Percentiles rank a stretch among this genome's conserved stretches.
Evolutionary conservation across 2,329 filamentous ascomycete species (phyloP).

Genomic region (Zymoseptoria crescenta): DNA sequence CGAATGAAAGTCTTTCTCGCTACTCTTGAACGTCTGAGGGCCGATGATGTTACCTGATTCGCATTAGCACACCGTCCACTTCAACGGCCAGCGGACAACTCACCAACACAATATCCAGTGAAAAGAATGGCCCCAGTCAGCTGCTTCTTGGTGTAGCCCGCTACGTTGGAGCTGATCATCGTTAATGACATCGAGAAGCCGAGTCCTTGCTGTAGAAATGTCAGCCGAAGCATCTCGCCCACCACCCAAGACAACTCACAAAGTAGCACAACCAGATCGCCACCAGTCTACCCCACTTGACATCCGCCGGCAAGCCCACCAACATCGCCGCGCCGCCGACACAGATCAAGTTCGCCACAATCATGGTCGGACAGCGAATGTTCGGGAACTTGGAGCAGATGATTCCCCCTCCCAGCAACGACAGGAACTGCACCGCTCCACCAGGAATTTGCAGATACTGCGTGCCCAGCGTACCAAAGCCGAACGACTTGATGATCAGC

Average conservation of each 20-base stretch:
- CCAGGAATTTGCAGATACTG: slow-evolving; percentile 56
- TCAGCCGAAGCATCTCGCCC: not conserved
- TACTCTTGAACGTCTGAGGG: slow-evolving; percentile 45
- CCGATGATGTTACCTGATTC: slow-evolving; percentile 39
- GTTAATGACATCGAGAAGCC: slow-evolving; percentile 49
- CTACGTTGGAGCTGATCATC: slow-evolving; percentile 47
- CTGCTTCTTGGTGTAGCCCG: slow-evolving; percentile 50
- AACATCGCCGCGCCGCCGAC: slow-evolving; percentile 47
- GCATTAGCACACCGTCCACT: not conserved
- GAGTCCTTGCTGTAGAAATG: slow-evolving; percentile 33
- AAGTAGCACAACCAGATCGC: slow-evolving; percentile 52
- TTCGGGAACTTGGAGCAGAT: slow-evolving; percentile 48
- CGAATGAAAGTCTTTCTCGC: slow-evolving; percentile 42
- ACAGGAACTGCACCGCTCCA: slow-evolving; percentile 49
- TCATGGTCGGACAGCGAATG: slow-evolving; percentile 49
- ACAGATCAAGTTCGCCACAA: slow-evolving; percentile 48
- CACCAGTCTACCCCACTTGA: slow-evolving; percentile 52
- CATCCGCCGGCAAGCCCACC: slow-evolving; percentile 42
- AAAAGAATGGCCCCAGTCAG: slow-evolving; percentile 46
- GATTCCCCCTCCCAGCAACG: slow-evolving; percentile 44
- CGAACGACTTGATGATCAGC: slow-evolving; percentile 42
- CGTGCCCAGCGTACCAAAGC: slow-evolving; percentile 43
- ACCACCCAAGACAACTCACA: not conserved
- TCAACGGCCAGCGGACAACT: slow-evolving; percentile 19
- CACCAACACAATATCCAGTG: slow-evolving; percentile 47